These are phyloP conservation scores for Bryoerythrophyllum caledonicum DNA, from an alignment of 225 moss, liverwort and hornwort species.

Conservation along the genomic window DNA sequence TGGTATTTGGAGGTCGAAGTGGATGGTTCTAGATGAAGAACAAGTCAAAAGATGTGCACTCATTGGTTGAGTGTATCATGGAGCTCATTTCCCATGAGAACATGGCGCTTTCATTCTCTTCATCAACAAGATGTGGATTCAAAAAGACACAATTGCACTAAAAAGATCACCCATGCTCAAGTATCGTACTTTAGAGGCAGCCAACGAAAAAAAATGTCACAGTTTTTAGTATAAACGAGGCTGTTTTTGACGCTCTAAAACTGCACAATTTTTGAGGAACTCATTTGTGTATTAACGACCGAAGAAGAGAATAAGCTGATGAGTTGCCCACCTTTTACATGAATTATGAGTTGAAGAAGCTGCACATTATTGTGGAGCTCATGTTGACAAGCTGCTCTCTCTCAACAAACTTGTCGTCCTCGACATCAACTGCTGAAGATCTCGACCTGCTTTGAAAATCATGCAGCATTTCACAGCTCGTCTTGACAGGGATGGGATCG, in stretches of 20 bases:
- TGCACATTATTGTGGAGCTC: neutral
- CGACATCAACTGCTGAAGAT: neutral
- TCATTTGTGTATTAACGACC: too few relatives aligned
- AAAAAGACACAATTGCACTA: too few relatives aligned
- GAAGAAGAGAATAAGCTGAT: neutral
- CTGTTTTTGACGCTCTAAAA: slow-evolving; percentile 20
- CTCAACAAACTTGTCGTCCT: neutral
- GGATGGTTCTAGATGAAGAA: neutral
- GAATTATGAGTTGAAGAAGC: neutral
- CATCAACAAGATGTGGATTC: neutral
- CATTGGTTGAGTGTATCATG: neutral
- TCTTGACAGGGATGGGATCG: too few relatives aligned
- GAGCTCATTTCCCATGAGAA: neutral
- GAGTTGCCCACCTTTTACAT: neutral
- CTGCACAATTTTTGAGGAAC: too few relatives aligned
- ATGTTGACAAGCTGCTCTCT: neutral
- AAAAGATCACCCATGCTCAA: too few relatives aligned
- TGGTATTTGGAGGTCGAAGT: neutral
- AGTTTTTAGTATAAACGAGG: neutral
- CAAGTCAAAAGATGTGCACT: neutral
- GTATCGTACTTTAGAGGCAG: too few relatives aligned
- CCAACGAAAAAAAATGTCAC: too few relatives aligned
- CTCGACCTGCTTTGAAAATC: neutral
- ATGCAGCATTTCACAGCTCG: too few relatives aligned
- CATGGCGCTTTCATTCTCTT: neutral